phyloP scores from a whole-genome alignment of 371 early-diverging fungal species.

The Syncephalastrum racemosum region DNA sequence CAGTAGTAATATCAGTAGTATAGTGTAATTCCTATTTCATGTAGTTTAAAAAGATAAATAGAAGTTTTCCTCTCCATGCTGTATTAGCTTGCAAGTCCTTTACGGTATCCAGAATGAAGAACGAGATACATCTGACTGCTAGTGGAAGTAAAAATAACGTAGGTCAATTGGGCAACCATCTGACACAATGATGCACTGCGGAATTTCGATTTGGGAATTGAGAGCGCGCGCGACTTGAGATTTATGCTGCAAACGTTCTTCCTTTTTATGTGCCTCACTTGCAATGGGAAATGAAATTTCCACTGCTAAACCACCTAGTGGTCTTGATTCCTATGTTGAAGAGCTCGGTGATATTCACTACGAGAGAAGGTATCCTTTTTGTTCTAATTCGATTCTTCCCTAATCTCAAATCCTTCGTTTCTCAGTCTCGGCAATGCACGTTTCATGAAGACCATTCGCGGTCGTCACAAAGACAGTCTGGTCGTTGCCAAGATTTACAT shows the following conservation, averaged over 20 bases:
- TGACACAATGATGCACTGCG: too few species aligned
- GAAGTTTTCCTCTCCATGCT: not conserved
- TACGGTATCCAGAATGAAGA: not conserved
- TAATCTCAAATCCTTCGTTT: slow-evolving; percentile 2
- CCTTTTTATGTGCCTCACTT: not conserved
- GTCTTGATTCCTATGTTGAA: slow-evolving; percentile 68
- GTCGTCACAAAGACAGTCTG: slow-evolving; percentile 71
- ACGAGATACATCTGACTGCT: too few species aligned
- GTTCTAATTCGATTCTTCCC: not conserved
- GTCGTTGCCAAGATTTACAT: slow-evolving; percentile 92
- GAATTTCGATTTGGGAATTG: too few species aligned
- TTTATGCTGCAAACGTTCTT: not conserved
- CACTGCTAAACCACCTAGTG: slow-evolving; percentile 64
- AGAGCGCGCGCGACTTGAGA: too few species aligned
- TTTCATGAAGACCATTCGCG: slow-evolving; percentile 92
- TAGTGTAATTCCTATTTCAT: too few species aligned
- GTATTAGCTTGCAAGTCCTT: not conserved
- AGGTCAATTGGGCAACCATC: too few species aligned
- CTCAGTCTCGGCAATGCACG: slow-evolving; percentile 84
- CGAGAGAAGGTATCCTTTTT: slow-evolving; percentile 59
- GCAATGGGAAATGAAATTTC: slow-evolving; percentile 72
- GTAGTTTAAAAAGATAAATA: too few species aligned
- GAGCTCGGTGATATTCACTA: slow-evolving; percentile 75
- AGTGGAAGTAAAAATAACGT: too few species aligned
- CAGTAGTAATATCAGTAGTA: too few species aligned